Conservation (phyloP, 2,329 filamentous ascomycete genomes). For the Aspergillus neotritici region DNA sequence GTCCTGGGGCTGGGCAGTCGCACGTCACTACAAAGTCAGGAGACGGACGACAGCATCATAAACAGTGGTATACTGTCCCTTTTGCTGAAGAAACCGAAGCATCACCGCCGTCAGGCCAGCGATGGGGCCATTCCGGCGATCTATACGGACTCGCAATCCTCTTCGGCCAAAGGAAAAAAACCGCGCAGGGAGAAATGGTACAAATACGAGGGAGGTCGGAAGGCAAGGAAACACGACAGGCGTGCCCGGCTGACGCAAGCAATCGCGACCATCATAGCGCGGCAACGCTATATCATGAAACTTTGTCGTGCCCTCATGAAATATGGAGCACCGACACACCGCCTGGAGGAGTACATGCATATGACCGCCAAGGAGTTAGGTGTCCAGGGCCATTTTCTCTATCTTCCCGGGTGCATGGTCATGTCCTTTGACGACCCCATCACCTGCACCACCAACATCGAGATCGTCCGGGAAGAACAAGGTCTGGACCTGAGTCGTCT, state of each 20-base stretch:
- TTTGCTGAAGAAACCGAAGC: too few relatives aligned
- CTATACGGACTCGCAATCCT: background rate
- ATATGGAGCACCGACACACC: slow-evolving; percentile 26
- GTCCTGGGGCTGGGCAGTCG: too few relatives aligned
- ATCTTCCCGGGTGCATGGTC: slow-evolving; percentile 56
- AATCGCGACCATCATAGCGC: slow-evolving; percentile 62
- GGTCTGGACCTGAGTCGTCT: slow-evolving; percentile 40
- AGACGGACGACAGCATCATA: too few relatives aligned
- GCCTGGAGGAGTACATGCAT: slow-evolving; percentile 70
- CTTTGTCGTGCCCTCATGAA: slow-evolving; percentile 26
- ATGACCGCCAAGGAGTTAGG: slow-evolving; percentile 81
- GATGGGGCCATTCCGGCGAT: background rate
- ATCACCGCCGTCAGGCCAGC: background rate
- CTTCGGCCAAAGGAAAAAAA: slow-evolving; percentile 1
- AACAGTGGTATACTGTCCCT: too few relatives aligned
- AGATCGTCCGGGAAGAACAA: slow-evolving; percentile 37
- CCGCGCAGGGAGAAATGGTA: slow-evolving; percentile 11
- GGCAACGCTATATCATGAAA: slow-evolving; percentile 28
- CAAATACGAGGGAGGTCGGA: slow-evolving; percentile 14
- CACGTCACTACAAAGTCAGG: too few relatives aligned
- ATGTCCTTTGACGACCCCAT: slow-evolving; percentile 57
- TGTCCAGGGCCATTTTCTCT: slow-evolving; percentile 81
- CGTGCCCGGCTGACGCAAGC: slow-evolving; percentile 51
- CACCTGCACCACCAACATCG: slow-evolving; percentile 41
- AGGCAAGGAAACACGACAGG: slow-evolving; percentile 38